A percentile compares a stretch with the other conserved stretches of the same genome.
phyloP scores from a whole-genome alignment of 2,329 filamentous ascomycete species.

The Penicillium hordei region DNA sequence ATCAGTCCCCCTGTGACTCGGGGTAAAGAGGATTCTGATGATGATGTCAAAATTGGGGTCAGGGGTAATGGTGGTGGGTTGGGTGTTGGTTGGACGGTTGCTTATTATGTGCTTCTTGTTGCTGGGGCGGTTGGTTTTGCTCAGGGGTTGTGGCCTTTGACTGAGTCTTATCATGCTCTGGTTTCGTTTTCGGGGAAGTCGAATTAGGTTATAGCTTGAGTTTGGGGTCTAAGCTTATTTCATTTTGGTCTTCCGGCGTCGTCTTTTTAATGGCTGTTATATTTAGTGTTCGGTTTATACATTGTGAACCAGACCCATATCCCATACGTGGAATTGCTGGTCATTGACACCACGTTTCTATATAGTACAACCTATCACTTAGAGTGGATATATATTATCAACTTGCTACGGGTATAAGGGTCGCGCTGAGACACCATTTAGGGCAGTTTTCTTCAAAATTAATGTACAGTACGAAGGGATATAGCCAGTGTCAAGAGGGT shows the following conservation, averaged over 20 bases:
- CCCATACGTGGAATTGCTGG: neutral
- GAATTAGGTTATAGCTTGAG: neutral
- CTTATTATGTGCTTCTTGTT: slow-evolving; percentile 77
- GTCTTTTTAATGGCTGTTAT: neutral
- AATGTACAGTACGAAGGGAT: too few relatives aligned
- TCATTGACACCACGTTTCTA: neutral
- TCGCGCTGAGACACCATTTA: too few relatives aligned
- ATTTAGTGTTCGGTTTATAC: neutral
- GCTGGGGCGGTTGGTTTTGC: slow-evolving; percentile 72
- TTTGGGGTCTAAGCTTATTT: neutral
- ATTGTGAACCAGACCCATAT: neutral
- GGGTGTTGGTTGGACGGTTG: slow-evolving; percentile 64
- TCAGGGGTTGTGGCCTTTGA: slow-evolving; percentile 68
- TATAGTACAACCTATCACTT: neutral
- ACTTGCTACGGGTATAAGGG: neutral
- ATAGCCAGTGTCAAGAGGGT: too few relatives aligned
- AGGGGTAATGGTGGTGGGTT: slow-evolving; percentile 31
- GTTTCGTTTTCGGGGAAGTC: slow-evolving; percentile 30
- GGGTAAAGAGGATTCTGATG: slow-evolving; percentile 42
- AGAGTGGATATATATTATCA: neutral
- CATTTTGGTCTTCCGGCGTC: neutral
- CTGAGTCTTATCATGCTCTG: slow-evolving; percentile 51
- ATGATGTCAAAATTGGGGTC: slow-evolving; percentile 26
- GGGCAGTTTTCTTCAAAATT: too few relatives aligned
- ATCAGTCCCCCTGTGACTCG: slow-evolving; percentile 36